These are phyloP conservation scores for Hypoxylon sp. DNA, from an alignment of 2,329 filamentous ascomycete species.

Conservation along the genomic window DNA sequence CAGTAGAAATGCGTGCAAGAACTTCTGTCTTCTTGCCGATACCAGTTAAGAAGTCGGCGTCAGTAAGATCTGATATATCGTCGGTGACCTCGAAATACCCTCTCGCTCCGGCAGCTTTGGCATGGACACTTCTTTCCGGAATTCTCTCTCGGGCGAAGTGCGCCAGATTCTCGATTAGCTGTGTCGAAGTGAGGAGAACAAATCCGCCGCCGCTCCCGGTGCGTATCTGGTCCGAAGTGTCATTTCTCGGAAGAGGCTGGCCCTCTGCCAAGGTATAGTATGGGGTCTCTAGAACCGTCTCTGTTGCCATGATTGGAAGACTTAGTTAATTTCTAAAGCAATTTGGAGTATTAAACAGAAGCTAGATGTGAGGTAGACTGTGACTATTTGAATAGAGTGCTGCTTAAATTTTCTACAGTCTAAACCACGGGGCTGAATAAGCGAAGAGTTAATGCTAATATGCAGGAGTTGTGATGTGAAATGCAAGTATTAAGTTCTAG, in stretches of 20 bases:
- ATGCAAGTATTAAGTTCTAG: background rate
- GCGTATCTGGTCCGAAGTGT: slow-evolving; percentile 39
- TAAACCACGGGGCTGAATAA: slow-evolving; percentile 26
- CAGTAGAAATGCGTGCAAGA: slow-evolving; percentile 48
- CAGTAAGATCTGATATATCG: slow-evolving; percentile 47
- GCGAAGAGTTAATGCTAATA: slow-evolving; percentile 2
- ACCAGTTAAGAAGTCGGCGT: slow-evolving; percentile 46
- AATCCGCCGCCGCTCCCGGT: slow-evolving; percentile 39
- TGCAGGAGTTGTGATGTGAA: background rate
- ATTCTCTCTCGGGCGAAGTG: slow-evolving; percentile 47
- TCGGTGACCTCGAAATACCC: slow-evolving; percentile 50
- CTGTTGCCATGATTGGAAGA: slow-evolving; percentile 14
- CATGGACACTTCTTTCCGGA: slow-evolving; percentile 48
- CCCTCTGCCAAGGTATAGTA: slow-evolving; percentile 42
- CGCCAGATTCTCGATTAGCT: slow-evolving; percentile 47
- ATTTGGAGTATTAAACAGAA: background rate
- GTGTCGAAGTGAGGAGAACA: slow-evolving; percentile 39
- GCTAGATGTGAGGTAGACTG: background rate
- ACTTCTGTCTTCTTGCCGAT: slow-evolving; percentile 49
- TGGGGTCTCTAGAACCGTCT: slow-evolving; percentile 18
- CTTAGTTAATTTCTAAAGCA: background rate
- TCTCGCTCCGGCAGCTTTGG: slow-evolving; percentile 41
- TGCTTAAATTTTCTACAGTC: background rate
- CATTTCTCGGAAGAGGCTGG: slow-evolving; percentile 33
- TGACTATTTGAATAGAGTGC: slow-evolving; percentile 13